Evolutionary conservation across 1,284 basidiomycete species (phyloP), one percentile per base, ranked within the genome.

Genomic region (Rhizoctonia solani): DNA sequence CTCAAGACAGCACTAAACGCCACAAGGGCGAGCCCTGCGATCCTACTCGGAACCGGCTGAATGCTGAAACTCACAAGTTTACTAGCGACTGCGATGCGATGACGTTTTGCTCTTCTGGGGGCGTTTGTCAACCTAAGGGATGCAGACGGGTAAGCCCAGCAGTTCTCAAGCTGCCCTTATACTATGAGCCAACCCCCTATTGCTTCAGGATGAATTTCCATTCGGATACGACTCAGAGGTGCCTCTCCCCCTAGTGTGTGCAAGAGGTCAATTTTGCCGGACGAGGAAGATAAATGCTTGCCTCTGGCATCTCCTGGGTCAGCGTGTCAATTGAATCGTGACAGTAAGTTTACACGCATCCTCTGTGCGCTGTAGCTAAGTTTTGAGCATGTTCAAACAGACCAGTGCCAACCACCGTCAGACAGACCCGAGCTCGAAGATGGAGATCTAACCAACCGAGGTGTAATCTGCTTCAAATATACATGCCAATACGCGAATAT

Each of bases 21-120:
- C 5, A 5, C 49, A 27, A 46, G 32, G 56, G 56, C 14, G 54
- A 37, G 30, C 39, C 58, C 25, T 71, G 70, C 46, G 47, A 69
- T 44, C 49, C 42, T n/a, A 21, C 44, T 14, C 34, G 50, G 21
- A 82, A 84, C 73, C 82, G 81, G 67, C 77, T 89, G 55, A 86
- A 90, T 72, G 74, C 82, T 0, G 75, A 78, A 8, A 83, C 87
- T 0, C 85, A 85, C 75, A 83, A 83, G 68, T 84, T 89, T 74
- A 73, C 82, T 37, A 85, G 84, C 42, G 86, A 89, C 72, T 91
- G 88, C 75, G 81, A 82, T 69, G 81, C 85, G 37, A 80, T 78
- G 58, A 82, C 83, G 0, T 90, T 85, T 76, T 90, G 88, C 75
- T 68, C 71, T 11, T 16, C 49, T n/a, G 74, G 75, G 46, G 74